Conservation (phyloP, 345 rosid species). For the Gossypium stocksii region DNA sequence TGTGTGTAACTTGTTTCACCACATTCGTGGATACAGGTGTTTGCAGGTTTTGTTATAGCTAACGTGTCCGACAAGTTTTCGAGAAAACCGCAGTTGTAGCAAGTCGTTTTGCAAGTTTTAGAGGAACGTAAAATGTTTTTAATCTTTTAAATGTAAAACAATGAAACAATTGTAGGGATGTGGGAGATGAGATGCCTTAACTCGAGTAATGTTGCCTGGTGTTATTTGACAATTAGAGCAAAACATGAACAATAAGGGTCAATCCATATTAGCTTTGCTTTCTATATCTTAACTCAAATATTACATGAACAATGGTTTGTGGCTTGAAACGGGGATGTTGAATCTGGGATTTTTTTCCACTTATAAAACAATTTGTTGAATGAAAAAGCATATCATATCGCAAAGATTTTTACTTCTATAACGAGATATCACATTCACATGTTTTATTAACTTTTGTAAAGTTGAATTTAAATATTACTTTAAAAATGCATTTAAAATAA, state of each 20-base stretch:
- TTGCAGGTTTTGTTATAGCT: constrained; percentile 56
- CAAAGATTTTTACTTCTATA: neutral
- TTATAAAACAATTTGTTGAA: neutral
- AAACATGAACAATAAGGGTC: neutral
- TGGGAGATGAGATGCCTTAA: neutral
- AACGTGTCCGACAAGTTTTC: constrained; percentile 38
- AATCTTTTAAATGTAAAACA: neutral
- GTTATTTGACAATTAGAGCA: neutral
- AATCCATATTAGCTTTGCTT: neutral
- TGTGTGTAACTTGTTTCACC: neutral
- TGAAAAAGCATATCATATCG: neutral
- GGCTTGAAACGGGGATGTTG: neutral
- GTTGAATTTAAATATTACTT: too few relatives aligned
- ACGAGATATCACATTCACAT: too few relatives aligned
- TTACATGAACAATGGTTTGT: neutral
- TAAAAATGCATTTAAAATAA: too few relatives aligned
- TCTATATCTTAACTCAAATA: neutral
- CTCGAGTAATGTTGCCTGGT: neutral
- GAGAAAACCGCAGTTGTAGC: constrained; percentile 20
- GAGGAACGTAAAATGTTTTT: neutral
- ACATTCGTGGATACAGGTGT: constrained; percentile 38
- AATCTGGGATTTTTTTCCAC: neutral
- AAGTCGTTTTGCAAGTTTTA: neutral
- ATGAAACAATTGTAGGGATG: neutral
- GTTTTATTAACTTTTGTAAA: too few relatives aligned